These are phyloP conservation scores for Globisporangium paddicum DNA, from an alignment of 352 stramenopile species.

Conservation along the genomic window DNA sequence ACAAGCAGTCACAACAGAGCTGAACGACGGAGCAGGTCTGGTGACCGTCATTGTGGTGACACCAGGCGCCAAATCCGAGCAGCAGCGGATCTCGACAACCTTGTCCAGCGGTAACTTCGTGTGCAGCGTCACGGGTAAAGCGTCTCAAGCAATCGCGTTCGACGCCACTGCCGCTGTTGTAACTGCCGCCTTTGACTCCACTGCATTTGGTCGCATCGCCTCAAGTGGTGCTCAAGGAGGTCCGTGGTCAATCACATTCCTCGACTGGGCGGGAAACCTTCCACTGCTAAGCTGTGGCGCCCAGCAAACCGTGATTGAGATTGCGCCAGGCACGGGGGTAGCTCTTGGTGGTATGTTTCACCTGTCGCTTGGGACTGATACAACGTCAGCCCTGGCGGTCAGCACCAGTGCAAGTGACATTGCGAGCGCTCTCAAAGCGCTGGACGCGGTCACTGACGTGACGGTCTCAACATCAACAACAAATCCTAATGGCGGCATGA, in stretches of 20 bases:
- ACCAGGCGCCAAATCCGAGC: conserved; percentile 33
- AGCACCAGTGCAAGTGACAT: conserved; percentile 25
- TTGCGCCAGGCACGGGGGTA: conserved; percentile 27
- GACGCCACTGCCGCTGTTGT: conserved; percentile 21
- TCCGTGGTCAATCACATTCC: conserved; percentile 36
- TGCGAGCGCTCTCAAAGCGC: conserved; percentile 21
- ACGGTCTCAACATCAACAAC: conserved; percentile 14
- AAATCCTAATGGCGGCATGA: conserved; percentile 24
- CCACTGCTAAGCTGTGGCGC: conserved; percentile 29
- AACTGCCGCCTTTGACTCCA: conserved; percentile 17
- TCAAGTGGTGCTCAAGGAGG: conserved; percentile 17
- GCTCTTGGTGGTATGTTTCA: conserved; percentile 28
- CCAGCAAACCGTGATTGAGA: conserved; percentile 33
- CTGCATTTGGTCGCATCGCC: conserved; percentile 24
- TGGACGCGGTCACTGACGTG: conserved; percentile 21
- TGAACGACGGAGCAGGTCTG: conserved; percentile 24
- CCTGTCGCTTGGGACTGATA: conserved; percentile 22
- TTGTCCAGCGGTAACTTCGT: conserved; percentile 36
- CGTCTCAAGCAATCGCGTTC: conserved; percentile 22
- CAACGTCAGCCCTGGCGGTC: conserved; percentile 22
- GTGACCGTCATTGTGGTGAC: conserved; percentile 15
- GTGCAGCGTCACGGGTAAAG: conserved; percentile 13
- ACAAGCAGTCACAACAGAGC: conserved; percentile 4
- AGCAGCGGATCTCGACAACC: conserved; percentile 30
- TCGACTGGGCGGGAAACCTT: conserved; percentile 38